Evolutionary conservation across 1,139 yeast genomes (phyloP).

Genomic region (Blastobotrys arbuscula): DNA sequence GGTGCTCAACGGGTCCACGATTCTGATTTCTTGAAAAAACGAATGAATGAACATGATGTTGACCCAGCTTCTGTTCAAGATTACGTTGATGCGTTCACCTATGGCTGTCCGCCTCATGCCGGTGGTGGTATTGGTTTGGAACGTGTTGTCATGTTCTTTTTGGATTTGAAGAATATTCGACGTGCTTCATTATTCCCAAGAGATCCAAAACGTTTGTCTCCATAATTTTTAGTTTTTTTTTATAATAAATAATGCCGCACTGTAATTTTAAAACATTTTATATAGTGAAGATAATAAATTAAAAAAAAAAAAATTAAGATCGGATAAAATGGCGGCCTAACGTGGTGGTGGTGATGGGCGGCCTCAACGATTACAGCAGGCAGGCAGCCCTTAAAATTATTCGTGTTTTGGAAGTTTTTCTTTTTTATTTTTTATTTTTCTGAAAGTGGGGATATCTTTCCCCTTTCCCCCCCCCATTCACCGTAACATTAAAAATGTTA

Average conservation of each 20-base stretch:
- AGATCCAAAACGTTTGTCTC: conserved; percentile 92
- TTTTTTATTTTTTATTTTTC: too few relatives aligned
- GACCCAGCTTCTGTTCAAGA: conserved; percentile 75
- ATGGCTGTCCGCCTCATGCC: conserved; percentile 98
- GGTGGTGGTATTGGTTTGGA: conserved; percentile 99
- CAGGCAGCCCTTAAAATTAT: too few relatives aligned
- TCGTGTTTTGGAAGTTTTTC: too few relatives aligned
- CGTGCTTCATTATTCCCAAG: conserved; percentile 98
- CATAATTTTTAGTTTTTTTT: conserved; percentile 41
- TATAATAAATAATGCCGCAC: not conserved
- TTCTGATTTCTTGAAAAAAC: conserved; percentile 68
- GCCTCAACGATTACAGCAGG: too few relatives aligned
- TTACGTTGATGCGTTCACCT: conserved; percentile 85
- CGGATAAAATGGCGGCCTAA: too few relatives aligned
- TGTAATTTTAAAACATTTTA: too few relatives aligned
- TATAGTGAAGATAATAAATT: too few relatives aligned
- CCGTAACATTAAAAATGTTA: too few relatives aligned
- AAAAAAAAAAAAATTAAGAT: too few relatives aligned
- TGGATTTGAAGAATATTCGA: conserved; percentile 93
- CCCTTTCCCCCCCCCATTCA: too few relatives aligned
- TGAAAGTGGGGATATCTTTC: too few relatives aligned
- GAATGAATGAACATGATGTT: conserved; percentile 79
- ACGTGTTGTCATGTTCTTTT: conserved; percentile 96
- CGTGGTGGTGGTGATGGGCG: too few relatives aligned
- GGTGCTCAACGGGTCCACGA: conserved; percentile 99